Evolutionary conservation across 331 rosid species (phyloP).

Genomic region (Stylosanthes scabra): DNA sequence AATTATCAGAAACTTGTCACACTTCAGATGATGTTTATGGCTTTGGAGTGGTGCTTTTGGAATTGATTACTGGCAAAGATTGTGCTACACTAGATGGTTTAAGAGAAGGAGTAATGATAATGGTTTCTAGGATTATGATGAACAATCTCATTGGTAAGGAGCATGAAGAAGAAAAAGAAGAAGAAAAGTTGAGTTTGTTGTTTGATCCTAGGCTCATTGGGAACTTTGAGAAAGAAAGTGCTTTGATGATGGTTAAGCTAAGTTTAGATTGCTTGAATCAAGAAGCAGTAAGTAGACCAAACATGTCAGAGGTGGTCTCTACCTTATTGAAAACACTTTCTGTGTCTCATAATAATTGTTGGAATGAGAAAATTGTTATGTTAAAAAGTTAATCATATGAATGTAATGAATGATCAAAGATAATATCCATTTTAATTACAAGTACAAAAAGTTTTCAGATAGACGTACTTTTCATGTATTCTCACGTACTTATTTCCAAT

Average conservation of each 20-base stretch:
- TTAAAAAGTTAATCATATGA: conserved; percentile 7
- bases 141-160: conserved; percentile 43
- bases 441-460: conserved; percentile 20
- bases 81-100: conserved; percentile 47
- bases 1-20: conserved; percentile 39
- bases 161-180: conserved; percentile 37
- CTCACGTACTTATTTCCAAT: too few species aligned
- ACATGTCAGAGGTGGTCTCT: conserved; percentile 58
- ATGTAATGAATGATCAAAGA: conserved; percentile 35
- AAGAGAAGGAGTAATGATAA: conserved; percentile 40
- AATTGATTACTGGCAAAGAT: conserved; percentile 61
- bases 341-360: too few species aligned
- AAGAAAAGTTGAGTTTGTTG: conserved; percentile 44
- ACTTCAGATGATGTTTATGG: conserved; percentile 63
- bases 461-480: too few species aligned
- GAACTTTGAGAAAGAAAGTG: conserved; percentile 38
- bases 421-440: conserved; percentile 41
- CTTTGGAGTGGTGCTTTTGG: conserved; percentile 66
- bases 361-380: too few species aligned
- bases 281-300: conserved; percentile 65
- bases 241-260: conserved; percentile 43
- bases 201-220: conserved; percentile 54
- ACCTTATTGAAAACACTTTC: conserved; percentile 40
- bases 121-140: conserved; percentile 43
- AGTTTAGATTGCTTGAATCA: conserved; percentile 61